A percentile compares a stretch with the other conserved stretches of the same genome.
phyloP scores from a whole-genome alignment of 2,329 filamentous ascomycete species.

The Claviceps cyperi region DNA sequence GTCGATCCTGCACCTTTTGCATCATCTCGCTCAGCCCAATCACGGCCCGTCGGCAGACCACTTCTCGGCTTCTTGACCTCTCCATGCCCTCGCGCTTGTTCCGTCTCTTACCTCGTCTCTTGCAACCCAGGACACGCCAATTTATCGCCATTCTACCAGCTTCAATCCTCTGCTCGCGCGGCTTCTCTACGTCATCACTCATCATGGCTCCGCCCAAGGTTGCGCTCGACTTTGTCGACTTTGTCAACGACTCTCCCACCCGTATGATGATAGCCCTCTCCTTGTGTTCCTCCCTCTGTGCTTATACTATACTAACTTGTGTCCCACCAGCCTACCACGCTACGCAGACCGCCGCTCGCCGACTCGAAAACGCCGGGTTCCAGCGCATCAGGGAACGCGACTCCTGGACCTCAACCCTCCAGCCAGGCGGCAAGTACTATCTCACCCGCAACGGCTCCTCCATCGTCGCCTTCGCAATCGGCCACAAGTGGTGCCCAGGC shows the following conservation, averaged over 20 bases:
- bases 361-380: slow-evolving; percentile 75
- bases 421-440: slow-evolving; percentile 89
- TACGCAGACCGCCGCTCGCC: slow-evolving; percentile 61
- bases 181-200: slow-evolving; percentile 16
- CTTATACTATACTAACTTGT: background rate
- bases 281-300: background rate
- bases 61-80: background rate
- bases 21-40: background rate
- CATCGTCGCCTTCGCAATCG: slow-evolving; percentile 83
- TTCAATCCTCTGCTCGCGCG: background rate
- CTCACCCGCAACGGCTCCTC: slow-evolving; percentile 87
- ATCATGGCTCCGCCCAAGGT: slow-evolving; percentile 39
- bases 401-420: slow-evolving; percentile 65
- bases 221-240: slow-evolving; percentile 77
- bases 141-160: background rate
- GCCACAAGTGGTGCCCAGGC: slow-evolving; percentile 78
- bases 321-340: slow-evolving; percentile 72
- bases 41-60: background rate
- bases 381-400: slow-evolving; percentile 79
- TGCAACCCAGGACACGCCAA: background rate
- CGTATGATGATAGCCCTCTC: slow-evolving; percentile 39
- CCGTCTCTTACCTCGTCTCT: background rate
- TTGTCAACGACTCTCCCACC: slow-evolving; percentile 87
- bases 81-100: background rate
- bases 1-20: background rate